Evolutionary conservation across 345 rosid genomes (phyloP).

Genomic region (Rubroshorea leprosula): DNA sequence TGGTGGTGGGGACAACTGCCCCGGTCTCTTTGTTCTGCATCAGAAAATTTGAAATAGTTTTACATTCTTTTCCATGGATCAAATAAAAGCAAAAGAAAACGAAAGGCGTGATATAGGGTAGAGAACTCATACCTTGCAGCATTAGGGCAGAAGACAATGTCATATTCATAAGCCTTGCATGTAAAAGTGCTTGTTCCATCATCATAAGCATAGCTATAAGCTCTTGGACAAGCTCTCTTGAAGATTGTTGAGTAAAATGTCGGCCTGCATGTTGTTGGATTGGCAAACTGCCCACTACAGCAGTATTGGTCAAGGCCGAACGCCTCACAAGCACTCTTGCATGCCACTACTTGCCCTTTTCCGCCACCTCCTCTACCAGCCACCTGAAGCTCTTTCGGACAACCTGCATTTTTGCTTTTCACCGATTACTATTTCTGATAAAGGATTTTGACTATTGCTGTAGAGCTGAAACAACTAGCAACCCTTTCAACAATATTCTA

Average conservation of each 20-base stretch:
- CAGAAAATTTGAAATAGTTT: too few relatives aligned
- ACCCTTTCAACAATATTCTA: too few relatives aligned
- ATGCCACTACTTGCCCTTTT: slow-evolving; percentile 51
- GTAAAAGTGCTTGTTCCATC: slow-evolving; percentile 81
- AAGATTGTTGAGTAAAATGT: slow-evolving; percentile 68
- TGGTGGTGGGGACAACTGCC: not conserved
- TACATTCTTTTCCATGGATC: not conserved
- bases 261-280: slow-evolving; percentile 67
- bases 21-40: not conserved
- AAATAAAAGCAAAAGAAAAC: not conserved
- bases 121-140: slow-evolving; percentile 33
- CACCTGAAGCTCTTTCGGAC: slow-evolving; percentile 93
- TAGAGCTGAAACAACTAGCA: too few relatives aligned
- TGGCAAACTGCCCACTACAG: slow-evolving; percentile 88
- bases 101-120: not conserved
- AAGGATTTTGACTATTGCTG: too few relatives aligned
- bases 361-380: slow-evolving; percentile 40
- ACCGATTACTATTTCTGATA: not conserved
- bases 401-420: slow-evolving; percentile 29
- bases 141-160: slow-evolving; percentile 68
- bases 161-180: slow-evolving; percentile 76
- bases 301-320: slow-evolving; percentile 82
- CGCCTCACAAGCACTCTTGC: slow-evolving; percentile 88
- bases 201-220: slow-evolving; percentile 81
- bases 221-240: slow-evolving; percentile 84